Evolutionary conservation across 2,329 filamentous ascomycete genomes (phyloP), one percentile per base, ranked within the genome.

Genomic region (Daldinia sp.): DNA sequence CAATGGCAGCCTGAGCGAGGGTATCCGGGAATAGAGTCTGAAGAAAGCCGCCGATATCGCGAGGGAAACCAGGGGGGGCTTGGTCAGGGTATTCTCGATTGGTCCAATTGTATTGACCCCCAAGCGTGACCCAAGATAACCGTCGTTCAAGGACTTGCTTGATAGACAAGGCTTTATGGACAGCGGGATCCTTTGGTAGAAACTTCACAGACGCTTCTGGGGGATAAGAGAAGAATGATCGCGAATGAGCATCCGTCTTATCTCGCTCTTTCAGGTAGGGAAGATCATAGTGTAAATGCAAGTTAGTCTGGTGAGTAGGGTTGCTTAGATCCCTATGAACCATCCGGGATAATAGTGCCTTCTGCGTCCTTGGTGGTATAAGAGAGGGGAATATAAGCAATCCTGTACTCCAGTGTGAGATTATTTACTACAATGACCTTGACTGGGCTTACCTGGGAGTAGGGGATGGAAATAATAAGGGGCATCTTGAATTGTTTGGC

Each of bases 21-120:
- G 94, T 95, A 9, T 87, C 82, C 0, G 93, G 91, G 69, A 97
- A 98, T 0, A 95, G 77, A 0, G 78, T 78, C 57, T 87, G 82
- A 0, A 97, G 79, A 6, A 97, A 84, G 1, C 74, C 76, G 3
- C 87, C 87, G 49, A 96, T 83, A 72, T 97, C 93, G 1, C 75
- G 37, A 0, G 94, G 94, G 70, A 97, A 97, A 0, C 79, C 72
- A 0, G 92, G 92, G 0, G 91, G 89, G 3, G 75, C 63, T n/a
- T 84, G 82, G 8, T 81, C 75, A 0, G 94, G 93, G 73, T 98
- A 98, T 10, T 86, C 80, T 68, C 96, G 94, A 58, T 87, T 86
- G 0, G 93, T 96, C 95, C 94, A 98, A 79, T 98, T 92, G 76
- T 98, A 98, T 76, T 98, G 95, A 0, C 93, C 94, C 50, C 95